These are phyloP conservation scores for Cornus florida DNA, from an alignment of 148 eudicot species.

Conservation along the genomic window DNA sequence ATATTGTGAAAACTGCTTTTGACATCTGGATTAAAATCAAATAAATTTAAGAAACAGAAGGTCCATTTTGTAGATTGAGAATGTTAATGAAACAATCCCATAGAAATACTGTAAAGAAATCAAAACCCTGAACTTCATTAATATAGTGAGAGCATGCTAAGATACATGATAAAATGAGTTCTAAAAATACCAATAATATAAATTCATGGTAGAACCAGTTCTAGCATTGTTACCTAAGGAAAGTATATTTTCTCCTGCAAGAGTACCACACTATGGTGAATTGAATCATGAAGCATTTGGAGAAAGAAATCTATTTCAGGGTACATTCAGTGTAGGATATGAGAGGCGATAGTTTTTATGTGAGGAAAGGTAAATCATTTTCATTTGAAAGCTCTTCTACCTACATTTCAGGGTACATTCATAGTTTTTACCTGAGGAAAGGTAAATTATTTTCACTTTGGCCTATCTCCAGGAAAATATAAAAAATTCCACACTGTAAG, in stretches of 20 bases:
- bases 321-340: too few species aligned
- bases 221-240: background rate
- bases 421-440: too few species aligned
- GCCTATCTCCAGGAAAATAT: too few species aligned
- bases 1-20: conserved; percentile 91
- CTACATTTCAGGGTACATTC: too few species aligned
- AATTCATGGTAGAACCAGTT: too few species aligned
- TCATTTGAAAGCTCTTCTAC: background rate
- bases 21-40: conserved; percentile 48
- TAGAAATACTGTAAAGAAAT: background rate
- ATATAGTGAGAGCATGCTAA: background rate
- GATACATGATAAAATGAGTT: background rate
- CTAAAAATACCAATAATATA: too few species aligned
- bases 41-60: background rate
- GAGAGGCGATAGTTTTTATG: too few species aligned
- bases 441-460: too few species aligned
- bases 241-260: too few species aligned
- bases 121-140: too few species aligned
- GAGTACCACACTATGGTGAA: background rate
- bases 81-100: background rate
- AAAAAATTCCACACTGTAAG: too few species aligned
- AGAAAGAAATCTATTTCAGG: background rate
- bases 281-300: background rate
- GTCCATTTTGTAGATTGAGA: background rate
- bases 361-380: too few species aligned